Evolutionary conservation across 2,329 filamentous ascomycete genomes (phyloP).

Genomic region (Acrocalymma vagum): DNA sequence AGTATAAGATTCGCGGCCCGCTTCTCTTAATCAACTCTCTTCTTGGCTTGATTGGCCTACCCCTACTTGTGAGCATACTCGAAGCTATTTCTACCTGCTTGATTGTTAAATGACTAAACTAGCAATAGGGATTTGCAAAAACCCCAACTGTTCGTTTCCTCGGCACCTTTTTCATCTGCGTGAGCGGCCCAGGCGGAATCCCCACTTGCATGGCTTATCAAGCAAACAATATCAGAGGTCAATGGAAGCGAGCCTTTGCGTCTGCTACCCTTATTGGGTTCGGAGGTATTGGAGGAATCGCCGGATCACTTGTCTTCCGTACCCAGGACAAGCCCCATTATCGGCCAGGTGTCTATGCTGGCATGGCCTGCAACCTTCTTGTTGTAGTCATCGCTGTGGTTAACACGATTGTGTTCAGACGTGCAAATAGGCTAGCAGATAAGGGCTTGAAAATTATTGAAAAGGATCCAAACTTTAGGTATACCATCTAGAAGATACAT

Average conservation of each 20-base stretch:
- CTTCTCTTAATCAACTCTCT: constrained; percentile 72
- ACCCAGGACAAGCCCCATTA: constrained; percentile 49
- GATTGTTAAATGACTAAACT: constrained; percentile 67
- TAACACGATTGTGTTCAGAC: constrained; percentile 41
- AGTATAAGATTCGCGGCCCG: constrained; percentile 70
- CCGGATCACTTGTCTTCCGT: constrained; percentile 75
- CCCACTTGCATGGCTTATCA: constrained; percentile 80
- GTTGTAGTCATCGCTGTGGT: constrained; percentile 43
- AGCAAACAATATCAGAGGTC: constrained; percentile 86
- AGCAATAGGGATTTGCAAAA: constrained; percentile 67
- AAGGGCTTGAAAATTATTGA: constrained; percentile 52
- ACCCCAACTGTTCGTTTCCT: constrained; percentile 42
- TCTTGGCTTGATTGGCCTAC: constrained; percentile 72
- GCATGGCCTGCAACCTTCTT: constrained; percentile 45
- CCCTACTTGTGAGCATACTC: too few relatives aligned
- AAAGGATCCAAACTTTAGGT: constrained; percentile 40
- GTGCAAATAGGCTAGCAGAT: constrained; percentile 48
- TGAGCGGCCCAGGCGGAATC: constrained; percentile 79
- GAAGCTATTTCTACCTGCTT: too few relatives aligned
- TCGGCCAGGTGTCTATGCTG: constrained; percentile 45
- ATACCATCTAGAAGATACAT: constrained; percentile 39
- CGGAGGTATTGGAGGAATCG: constrained; percentile 82
- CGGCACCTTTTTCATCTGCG: constrained; percentile 76
- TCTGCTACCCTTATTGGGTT: constrained; percentile 78
- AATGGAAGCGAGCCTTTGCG: constrained; percentile 86